phyloP scores from a whole-genome alignment of 805 yeast species.

The Cyberlindnera euphorbiae region DNA sequence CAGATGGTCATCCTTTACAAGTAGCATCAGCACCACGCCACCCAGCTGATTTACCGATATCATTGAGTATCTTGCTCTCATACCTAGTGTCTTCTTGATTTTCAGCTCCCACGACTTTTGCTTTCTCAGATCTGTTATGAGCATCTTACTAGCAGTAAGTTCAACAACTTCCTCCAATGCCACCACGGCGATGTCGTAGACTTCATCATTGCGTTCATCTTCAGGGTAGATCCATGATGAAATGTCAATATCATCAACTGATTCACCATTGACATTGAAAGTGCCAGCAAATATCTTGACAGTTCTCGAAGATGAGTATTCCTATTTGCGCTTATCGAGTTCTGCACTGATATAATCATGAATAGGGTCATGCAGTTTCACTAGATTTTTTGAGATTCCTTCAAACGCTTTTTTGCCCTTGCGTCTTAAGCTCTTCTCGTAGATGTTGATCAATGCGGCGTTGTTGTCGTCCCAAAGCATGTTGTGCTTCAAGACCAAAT shows the following conservation, averaged over 20 bases:
- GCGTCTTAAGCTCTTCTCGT: slow-evolving; percentile 39
- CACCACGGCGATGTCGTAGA: slow-evolving; percentile 68
- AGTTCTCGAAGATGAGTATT: slow-evolving; percentile 51
- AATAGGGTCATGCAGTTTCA: slow-evolving; percentile 81
- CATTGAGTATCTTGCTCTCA: slow-evolving; percentile 41
- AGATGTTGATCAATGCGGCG: slow-evolving; percentile 74
- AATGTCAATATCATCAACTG: slow-evolving; percentile 48
- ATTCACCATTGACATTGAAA: slow-evolving; percentile 77
- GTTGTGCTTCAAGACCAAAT: slow-evolving; percentile 64
- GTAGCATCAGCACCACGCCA: slow-evolving; percentile 59
- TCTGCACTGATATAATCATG: slow-evolving; percentile 76
- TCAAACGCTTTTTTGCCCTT: slow-evolving; percentile 26
- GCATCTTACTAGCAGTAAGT: slow-evolving; percentile 69
- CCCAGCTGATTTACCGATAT: slow-evolving; percentile 72
- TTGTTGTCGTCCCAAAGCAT: slow-evolving; percentile 92
- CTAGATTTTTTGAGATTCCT: slow-evolving; percentile 32
- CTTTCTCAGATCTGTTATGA: slow-evolving; percentile 75
- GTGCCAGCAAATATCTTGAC: slow-evolving; percentile 78
- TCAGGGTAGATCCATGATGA: slow-evolving; percentile 75
- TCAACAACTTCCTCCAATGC: slow-evolving; percentile 96
- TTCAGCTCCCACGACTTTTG: slow-evolving; percentile 62
- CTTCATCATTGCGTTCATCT: slow-evolving; percentile 38
- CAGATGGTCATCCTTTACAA: slow-evolving; percentile 47
- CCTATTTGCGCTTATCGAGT: slow-evolving; percentile 41
- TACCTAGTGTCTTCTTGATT: slow-evolving; percentile 43